Conservation (phyloP, 805 yeast species). For the Priceomyces haplophilus region DNA sequence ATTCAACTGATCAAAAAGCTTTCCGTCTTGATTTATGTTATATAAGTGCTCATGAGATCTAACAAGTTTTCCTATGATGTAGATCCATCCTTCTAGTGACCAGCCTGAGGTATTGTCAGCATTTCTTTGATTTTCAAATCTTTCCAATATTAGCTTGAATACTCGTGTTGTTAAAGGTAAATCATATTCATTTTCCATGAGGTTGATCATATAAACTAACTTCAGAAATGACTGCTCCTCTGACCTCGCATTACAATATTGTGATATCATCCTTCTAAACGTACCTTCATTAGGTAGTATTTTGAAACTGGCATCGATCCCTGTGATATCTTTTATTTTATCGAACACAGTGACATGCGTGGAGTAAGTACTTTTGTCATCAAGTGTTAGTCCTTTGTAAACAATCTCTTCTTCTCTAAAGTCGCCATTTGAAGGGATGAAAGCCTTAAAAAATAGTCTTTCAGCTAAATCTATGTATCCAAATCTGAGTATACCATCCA, state of each 20-base stretch:
- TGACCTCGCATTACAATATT: slow-evolving; percentile 11
- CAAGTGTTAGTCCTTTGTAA: slow-evolving; percentile 20
- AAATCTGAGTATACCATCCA: slow-evolving; percentile 14
- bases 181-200: slow-evolving; percentile 18
- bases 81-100: slow-evolving; percentile 11
- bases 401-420: slow-evolving; percentile 10
- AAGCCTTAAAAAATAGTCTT: slow-evolving; percentile 7
- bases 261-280: slow-evolving; percentile 19
- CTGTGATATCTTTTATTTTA: slow-evolving; percentile 12
- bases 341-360: slow-evolving; percentile 14
- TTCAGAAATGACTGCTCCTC: slow-evolving; percentile 10
- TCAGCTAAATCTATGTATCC: slow-evolving; percentile 12
- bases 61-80: slow-evolving; percentile 13
- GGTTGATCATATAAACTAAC: slow-evolving; percentile 12
- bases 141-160: slow-evolving; percentile 20
- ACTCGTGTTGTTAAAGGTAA: slow-evolving; percentile 32
- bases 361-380: slow-evolving; percentile 19
- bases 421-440: neutral
- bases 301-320: slow-evolving; percentile 7
- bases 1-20: slow-evolving; percentile 4
- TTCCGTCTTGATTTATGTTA: slow-evolving; percentile 5
- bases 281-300: slow-evolving; percentile 26
- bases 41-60: slow-evolving; percentile 14
- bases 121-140: slow-evolving; percentile 9
- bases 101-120: neutral